A percentile compares a stretch with the other conserved stretches of the same genome.
These are phyloP conservation scores for Beauveria sp. DNA, from an alignment of 2,329 filamentous ascomycete genomes.

Conservation along the genomic window DNA sequence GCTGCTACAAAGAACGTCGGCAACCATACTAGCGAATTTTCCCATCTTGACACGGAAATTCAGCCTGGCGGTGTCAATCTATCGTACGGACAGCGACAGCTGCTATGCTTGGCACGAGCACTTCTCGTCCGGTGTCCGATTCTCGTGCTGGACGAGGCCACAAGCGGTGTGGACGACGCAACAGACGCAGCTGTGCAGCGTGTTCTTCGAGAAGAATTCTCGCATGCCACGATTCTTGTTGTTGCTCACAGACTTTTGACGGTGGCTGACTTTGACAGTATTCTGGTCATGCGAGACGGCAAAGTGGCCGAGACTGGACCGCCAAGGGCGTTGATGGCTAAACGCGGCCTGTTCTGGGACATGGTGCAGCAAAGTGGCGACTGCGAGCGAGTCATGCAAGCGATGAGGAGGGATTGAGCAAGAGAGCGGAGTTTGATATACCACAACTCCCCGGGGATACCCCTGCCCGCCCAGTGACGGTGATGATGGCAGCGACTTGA, in stretches of 20 bases:
- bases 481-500: too few relatives aligned
- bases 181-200: constrained; percentile 11
- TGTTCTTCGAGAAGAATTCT: constrained; percentile 3
- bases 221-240: constrained; percentile 3
- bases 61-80: background rate
- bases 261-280: constrained; percentile 5
- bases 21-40: background rate
- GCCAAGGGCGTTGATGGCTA: background rate
- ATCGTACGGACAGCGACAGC: constrained; percentile 12
- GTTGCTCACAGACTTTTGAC: constrained; percentile 12
- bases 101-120: constrained; percentile 10
- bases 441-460: too few relatives aligned
- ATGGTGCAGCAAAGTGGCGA: constrained; percentile 13
- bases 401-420: background rate
- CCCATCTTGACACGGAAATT: background rate
- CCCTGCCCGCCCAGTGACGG: too few relatives aligned
- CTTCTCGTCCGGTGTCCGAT: constrained; percentile 2
- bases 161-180: constrained; percentile 5
- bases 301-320: constrained; percentile 3
- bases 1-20: background rate
- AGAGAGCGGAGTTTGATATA: too few relatives aligned
- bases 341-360: constrained; percentile 2
- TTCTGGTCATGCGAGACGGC: constrained; percentile 10
- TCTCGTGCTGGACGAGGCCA: constrained; percentile 13
- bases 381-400: background rate